A percentile compares a stretch with the other conserved stretches of the same genome.
Evolutionary conservation across 148 eudicot genomes (phyloP).

Genomic region (Salicornia ramosissima): DNA sequence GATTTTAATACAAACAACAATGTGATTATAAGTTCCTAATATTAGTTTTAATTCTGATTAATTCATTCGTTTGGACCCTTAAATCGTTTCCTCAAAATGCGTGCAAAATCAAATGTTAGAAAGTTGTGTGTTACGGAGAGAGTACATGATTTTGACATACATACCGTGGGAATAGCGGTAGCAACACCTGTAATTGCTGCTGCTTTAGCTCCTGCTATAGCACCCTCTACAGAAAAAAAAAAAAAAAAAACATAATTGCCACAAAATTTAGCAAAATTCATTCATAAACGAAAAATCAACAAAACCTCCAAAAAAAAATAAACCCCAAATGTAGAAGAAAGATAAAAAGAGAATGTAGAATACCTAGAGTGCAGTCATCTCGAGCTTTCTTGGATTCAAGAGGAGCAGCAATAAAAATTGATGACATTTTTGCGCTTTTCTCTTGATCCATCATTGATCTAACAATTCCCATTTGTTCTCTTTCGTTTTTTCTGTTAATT

Average conservation of each 20-base stretch:
- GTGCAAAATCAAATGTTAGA: no score
- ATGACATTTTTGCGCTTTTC: conserved; percentile 11
- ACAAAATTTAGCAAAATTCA: neutral
- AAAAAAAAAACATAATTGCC: neutral
- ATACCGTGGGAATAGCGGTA: conserved; percentile 67
- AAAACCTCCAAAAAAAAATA: neutral
- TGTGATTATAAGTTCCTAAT: no score
- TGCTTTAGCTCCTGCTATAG: conserved; percentile 68
- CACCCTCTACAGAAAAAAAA: conserved; percentile 46
- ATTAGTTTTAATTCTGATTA: no score
- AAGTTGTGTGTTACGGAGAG: no score
- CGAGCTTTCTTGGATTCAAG: conserved; percentile 26
- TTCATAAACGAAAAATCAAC: neutral
- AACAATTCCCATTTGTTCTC: no score
- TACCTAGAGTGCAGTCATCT: conserved; percentile 35
- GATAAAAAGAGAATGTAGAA: neutral
- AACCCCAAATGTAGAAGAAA: neutral
- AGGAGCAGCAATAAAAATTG: conserved; percentile 32
- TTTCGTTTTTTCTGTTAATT: no score
- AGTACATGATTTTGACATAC: neutral
- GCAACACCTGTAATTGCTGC: conserved; percentile 60
- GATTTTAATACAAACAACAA: no score
- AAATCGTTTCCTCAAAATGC: no score
- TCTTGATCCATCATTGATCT: no score
- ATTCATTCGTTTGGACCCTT: no score